Evolutionary conservation across 140 eudicot species (phyloP).

Genomic region (Ambrosia hybrid): DNA sequence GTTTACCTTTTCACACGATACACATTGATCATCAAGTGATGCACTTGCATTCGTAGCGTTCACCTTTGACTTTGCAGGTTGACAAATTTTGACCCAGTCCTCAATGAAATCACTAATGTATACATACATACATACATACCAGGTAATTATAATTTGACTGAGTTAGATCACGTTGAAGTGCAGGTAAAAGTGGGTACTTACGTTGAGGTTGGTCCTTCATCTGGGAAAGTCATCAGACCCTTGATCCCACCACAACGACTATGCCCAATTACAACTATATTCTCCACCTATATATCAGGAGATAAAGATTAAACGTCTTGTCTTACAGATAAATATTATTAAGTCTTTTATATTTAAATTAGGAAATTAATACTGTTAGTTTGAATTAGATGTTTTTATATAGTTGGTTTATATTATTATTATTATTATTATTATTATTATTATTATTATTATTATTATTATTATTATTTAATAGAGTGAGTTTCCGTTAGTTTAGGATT

Average conservation of each 20-base stretch:
- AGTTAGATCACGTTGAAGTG: constrained; percentile 1
- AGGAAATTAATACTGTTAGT: too few species aligned
- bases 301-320: too few species aligned
- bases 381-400: too few species aligned
- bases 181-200: constrained; percentile 27
- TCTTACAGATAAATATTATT: too few species aligned
- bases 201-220: constrained; percentile 66
- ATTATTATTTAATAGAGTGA: too few species aligned
- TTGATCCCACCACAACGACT: constrained; percentile 97
- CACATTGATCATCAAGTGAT: constrained; percentile 60
- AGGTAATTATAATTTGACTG: neutral
- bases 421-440: too few species aligned
- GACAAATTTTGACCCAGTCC: constrained; percentile 77
- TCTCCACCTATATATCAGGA: constrained; percentile 42
- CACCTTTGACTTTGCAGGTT: constrained; percentile 87
- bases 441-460: too few species aligned
- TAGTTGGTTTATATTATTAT: too few species aligned
- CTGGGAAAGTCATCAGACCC: constrained; percentile 93
- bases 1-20: constrained; percentile 69
- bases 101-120: constrained; percentile 83
- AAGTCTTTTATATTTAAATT: too few species aligned
- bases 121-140: neutral
- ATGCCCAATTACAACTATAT: constrained; percentile 93
- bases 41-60: constrained; percentile 39
- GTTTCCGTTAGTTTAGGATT: too few species aligned